Conservation (phyloP, 495 filamentous ascomycete genomes). For the Penicillium cosmopolitanum region DNA sequence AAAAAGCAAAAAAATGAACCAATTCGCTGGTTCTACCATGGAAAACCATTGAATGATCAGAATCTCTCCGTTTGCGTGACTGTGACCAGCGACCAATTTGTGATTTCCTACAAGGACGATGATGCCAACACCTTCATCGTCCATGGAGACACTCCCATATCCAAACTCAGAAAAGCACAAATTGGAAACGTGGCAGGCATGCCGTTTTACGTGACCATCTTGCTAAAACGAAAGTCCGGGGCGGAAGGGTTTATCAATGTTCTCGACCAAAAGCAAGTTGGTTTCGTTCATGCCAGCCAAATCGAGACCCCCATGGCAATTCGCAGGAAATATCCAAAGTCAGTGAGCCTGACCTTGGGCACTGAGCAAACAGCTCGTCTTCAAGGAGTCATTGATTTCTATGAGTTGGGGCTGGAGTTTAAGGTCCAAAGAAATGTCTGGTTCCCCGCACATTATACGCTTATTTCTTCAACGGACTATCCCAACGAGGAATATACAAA, state of each 20-base stretch:
- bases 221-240: conserved; percentile 5
- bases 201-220: conserved; percentile 11
- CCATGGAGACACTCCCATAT: conserved; percentile 13
- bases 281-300: conserved; percentile 6
- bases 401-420: conserved; percentile 8
- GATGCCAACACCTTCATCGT: not conserved
- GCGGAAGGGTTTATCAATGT: conserved; percentile 13
- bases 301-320: not conserved
- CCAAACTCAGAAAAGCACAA: conserved; percentile 9
- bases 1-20: conserved; percentile 5
- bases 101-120: conserved; percentile 11
- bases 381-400: conserved; percentile 8
- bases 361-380: conserved; percentile 14
- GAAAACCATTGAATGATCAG: conserved; percentile 16
- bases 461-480: not conserved
- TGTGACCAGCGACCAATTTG: conserved; percentile 13
- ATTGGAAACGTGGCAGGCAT: conserved; percentile 9
- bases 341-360: conserved; percentile 2
- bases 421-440: conserved; percentile 2
- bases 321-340: not conserved
- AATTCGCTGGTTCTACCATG: conserved; percentile 13
- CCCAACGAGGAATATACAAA: not conserved
- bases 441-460: not conserved
- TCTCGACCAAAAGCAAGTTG: conserved; percentile 7
- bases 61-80: conserved; percentile 12